phyloP scores from a whole-genome alignment of 352 stramenopile species.

The Globisporangium radiosum region DNA sequence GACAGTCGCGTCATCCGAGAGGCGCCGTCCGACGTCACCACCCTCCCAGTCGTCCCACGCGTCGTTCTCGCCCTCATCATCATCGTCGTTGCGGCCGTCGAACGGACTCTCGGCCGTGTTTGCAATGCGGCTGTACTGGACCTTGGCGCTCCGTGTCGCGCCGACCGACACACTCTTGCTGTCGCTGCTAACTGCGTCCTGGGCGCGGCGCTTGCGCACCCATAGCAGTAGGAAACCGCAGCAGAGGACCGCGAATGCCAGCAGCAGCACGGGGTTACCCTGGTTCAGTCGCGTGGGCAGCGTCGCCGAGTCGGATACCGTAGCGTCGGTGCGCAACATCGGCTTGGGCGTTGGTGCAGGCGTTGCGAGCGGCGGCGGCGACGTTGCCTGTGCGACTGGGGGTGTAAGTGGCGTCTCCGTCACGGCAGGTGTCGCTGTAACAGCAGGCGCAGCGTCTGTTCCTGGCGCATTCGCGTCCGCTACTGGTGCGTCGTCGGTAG shows the following conservation, averaged over 20 bases:
- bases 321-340: conserved; percentile 22
- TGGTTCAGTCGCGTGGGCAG: conserved; percentile 25
- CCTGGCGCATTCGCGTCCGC: neutral
- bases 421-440: neutral
- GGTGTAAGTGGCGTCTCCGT: neutral
- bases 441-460: neutral
- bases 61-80: conserved; percentile 36
- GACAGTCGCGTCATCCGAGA: conserved; percentile 10
- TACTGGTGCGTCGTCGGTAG: neutral
- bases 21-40: conserved; percentile 15
- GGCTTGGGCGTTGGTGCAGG: conserved; percentile 19
- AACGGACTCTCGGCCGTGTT: conserved; percentile 40
- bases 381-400: neutral
- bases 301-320: conserved; percentile 15
- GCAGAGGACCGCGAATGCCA: conserved; percentile 37
- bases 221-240: conserved; percentile 53
- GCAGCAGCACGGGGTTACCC: conserved; percentile 36
- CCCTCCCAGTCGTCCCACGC: conserved; percentile 74
- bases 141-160: conserved; percentile 16
- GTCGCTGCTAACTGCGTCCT: neutral
- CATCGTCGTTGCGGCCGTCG: conserved; percentile 39
- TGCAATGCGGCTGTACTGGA: conserved; percentile 66
- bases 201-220: conserved; percentile 37
- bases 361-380: neutral
- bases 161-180: conserved; percentile 7